A percentile compares a stretch with the other conserved stretches of the same genome.
These are phyloP conservation scores for Talaromyces verruculosus DNA, from an alignment of 2,329 filamentous ascomycete species.

Conservation along the genomic window DNA sequence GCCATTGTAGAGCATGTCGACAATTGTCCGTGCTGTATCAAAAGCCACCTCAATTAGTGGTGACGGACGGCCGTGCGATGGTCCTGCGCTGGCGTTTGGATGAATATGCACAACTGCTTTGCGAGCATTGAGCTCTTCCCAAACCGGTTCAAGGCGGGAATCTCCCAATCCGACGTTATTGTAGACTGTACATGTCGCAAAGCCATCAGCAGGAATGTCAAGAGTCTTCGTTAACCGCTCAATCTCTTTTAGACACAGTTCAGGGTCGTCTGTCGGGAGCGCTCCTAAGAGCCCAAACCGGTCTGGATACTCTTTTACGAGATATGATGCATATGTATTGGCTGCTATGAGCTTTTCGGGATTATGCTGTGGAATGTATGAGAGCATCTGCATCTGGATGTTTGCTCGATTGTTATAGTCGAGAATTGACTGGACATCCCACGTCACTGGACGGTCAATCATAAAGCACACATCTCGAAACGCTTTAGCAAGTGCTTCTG, in stretches of 20 bases:
- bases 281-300: slow-evolving; percentile 14
- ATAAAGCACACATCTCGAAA: slow-evolving; percentile 4
- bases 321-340: neutral
- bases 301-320: slow-evolving; percentile 1
- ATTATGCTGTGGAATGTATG: slow-evolving; percentile 6
- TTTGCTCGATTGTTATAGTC: slow-evolving; percentile 14
- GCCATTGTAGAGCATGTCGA: slow-evolving; percentile 13
- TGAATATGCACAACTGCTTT: slow-evolving; percentile 17
- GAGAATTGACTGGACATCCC: slow-evolving; percentile 4
- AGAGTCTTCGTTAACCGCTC: neutral
- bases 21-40: slow-evolving; percentile 8
- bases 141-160: neutral
- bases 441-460: neutral
- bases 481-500: neutral
- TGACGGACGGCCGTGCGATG: slow-evolving; percentile 6
- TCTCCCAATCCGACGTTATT: slow-evolving; percentile 5
- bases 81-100: neutral
- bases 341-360: slow-evolving; percentile 3
- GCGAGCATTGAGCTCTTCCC: slow-evolving; percentile 8
- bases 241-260: slow-evolving; percentile 10
- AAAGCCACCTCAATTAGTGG: slow-evolving; percentile 16
- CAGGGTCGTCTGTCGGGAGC: slow-evolving; percentile 10
- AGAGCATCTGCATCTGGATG: slow-evolving; percentile 18
- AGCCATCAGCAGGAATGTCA: slow-evolving; percentile 3
- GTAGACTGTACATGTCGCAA: slow-evolving; percentile 1